Conservation (phyloP, 2,329 filamentous ascomycete species). For the Microdochium bolleyi region DNA sequence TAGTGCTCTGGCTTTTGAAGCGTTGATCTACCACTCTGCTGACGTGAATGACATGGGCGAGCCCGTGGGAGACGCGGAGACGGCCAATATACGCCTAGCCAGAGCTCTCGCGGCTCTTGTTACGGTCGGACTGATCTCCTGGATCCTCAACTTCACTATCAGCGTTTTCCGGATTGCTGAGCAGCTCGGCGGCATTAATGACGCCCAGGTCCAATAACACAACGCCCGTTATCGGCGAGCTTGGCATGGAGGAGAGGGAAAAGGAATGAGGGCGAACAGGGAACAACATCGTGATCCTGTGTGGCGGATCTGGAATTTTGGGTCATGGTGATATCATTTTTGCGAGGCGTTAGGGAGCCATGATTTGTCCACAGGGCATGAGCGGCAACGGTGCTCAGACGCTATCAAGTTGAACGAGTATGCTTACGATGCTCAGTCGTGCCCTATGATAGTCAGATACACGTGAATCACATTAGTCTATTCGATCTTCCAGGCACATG, state of each 20-base stretch:
- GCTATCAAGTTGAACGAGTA: no score
- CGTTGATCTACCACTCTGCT: conserved; percentile 52
- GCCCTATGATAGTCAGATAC: no score
- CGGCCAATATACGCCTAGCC: conserved; percentile 45
- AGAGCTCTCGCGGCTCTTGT: conserved; percentile 71
- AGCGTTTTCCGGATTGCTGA: conserved; percentile 68
- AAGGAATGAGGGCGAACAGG: conserved; percentile 4
- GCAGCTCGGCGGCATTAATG: conserved; percentile 47
- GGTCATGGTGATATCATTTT: no score
- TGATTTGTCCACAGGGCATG: no score
- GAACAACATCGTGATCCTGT: no score
- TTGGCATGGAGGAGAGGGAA: conserved; percentile 5
- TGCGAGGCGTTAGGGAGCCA: no score
- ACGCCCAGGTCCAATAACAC: conserved; percentile 16
- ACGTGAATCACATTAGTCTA: no score
- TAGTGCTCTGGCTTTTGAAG: conserved; percentile 80
- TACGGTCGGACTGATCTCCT: conserved; percentile 76
- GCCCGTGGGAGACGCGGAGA: conserved; percentile 37
- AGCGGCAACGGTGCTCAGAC: no score
- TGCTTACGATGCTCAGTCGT: no score
- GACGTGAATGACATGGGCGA: conserved; percentile 22
- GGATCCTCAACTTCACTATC: conserved; percentile 82
- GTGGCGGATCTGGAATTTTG: no score
- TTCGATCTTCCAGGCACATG: no score
- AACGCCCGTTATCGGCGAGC: conserved; percentile 1